phyloP scores from a whole-genome alignment of 306 rosid species.

The Vigna angularis region DNA sequence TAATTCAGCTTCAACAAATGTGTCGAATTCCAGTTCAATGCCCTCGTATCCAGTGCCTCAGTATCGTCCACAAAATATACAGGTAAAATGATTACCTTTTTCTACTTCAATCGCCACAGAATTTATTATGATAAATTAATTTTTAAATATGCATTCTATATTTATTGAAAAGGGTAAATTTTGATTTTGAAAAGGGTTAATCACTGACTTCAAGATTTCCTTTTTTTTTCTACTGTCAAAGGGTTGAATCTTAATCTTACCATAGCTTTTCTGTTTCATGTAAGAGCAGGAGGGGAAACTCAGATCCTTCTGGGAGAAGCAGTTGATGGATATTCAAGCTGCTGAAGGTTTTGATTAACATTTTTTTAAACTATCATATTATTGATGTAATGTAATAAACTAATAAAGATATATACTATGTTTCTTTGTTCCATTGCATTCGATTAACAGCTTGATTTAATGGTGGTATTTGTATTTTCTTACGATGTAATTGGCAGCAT shows the following conservation, averaged over 20 bases:
- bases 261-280: not conserved
- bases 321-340: slow-evolving; percentile 22
- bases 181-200: not conserved
- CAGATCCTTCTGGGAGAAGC: slow-evolving; percentile 45
- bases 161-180: not conserved
- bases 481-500: slow-evolving; percentile 23
- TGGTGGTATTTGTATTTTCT: not conserved
- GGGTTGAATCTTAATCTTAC: not conserved
- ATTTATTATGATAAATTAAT: not conserved
- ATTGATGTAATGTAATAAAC: not conserved
- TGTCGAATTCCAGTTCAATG: no score
- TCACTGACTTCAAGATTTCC: no score
- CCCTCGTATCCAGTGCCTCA: no score
- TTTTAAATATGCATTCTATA: not conserved
- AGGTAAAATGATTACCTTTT: no score
- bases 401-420: not conserved
- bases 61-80: no score
- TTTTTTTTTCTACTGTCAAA: not conserved
- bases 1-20: no score
- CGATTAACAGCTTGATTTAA: not conserved
- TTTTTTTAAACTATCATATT: no score
- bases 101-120: no score
- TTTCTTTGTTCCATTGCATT: not conserved
- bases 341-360: slow-evolving; percentile 34
- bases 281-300: slow-evolving; percentile 32